Conservation (phyloP, 2,329 filamentous ascomycete genomes). For the Emydomyces testavorans region DNA sequence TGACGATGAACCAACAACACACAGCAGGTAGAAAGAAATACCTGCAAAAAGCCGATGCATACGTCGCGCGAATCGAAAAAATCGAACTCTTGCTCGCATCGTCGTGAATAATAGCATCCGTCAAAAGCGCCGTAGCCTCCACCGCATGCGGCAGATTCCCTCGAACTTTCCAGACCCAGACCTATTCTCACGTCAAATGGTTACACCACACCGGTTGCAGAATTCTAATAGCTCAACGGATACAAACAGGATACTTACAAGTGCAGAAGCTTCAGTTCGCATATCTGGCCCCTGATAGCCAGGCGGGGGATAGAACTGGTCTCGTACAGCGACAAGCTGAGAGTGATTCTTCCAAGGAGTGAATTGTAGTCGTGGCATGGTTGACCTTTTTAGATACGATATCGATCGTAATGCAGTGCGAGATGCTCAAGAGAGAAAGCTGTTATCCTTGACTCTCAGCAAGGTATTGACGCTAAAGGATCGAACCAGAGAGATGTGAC, state of each 20-base stretch:
- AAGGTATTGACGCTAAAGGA: no score
- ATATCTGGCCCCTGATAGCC: constrained; percentile 27
- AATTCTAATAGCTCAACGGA: neutral
- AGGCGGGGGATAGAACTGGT: constrained; percentile 31
- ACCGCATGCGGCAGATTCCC: constrained; percentile 37
- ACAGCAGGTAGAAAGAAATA: no score
- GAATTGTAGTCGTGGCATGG: constrained; percentile 35
- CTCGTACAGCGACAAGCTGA: constrained; percentile 29
- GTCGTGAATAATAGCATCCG: constrained; percentile 37
- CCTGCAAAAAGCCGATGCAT: constrained; percentile 38
- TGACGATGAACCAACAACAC: no score
- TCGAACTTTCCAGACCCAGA: constrained; percentile 36
- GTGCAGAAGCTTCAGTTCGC: constrained; percentile 31
- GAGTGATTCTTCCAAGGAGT: constrained; percentile 34
- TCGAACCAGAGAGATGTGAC: no score
- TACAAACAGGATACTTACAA: constrained; percentile 23
- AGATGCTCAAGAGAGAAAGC: constrained; percentile 3
- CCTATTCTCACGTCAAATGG: constrained; percentile 20
- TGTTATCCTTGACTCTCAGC: neutral
- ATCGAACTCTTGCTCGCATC: constrained; percentile 32
- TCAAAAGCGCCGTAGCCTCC: constrained; percentile 37
- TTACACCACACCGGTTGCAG: neutral
- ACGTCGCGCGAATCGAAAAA: constrained; percentile 36
- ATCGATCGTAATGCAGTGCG: no score
- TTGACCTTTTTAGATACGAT: no score